Evolutionary conservation across 148 eudicot species (phyloP).

Genomic region (Gaultheria prostrata): DNA sequence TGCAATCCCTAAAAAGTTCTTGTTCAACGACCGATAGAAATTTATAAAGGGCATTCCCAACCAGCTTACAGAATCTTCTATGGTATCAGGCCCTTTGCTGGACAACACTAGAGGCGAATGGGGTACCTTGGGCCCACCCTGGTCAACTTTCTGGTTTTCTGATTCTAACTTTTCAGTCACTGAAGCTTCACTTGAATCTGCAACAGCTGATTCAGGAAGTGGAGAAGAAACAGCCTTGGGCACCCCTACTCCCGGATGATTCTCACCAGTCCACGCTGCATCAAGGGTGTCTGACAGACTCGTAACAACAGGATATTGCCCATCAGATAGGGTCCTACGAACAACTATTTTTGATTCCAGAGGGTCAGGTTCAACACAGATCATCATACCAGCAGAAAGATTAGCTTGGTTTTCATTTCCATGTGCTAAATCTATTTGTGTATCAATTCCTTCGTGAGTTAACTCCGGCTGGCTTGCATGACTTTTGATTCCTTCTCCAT

Average conservation of each 20-base stretch:
- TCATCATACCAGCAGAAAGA: slow-evolving; percentile 25
- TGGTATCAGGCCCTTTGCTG: slow-evolving; percentile 43
- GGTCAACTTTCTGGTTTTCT: slow-evolving; percentile 47
- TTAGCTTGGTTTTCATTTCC: slow-evolving; percentile 29
- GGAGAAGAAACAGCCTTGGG: slow-evolving; percentile 38
- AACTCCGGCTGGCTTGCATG: slow-evolving; percentile 23
- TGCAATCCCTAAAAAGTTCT: slow-evolving; percentile 49
- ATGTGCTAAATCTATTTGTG: slow-evolving; percentile 20
- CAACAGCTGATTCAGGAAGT: slow-evolving; percentile 40
- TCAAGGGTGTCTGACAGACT: slow-evolving; percentile 81
- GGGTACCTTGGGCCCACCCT: slow-evolving; percentile 31
- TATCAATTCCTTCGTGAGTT: slow-evolving; percentile 27
- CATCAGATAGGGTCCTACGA: slow-evolving; percentile 62
- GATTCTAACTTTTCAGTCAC: slow-evolving; percentile 49
- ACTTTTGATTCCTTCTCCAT: slow-evolving; percentile 19
- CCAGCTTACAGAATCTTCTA: slow-evolving; percentile 70
- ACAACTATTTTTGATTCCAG: slow-evolving; percentile 36
- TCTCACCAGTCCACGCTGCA: slow-evolving; percentile 93
- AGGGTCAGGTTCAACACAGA: slow-evolving; percentile 32
- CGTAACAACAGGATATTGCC: slow-evolving; percentile 44
- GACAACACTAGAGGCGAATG: slow-evolving; percentile 38
- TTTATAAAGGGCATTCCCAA: slow-evolving; percentile 69
- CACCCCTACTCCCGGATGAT: slow-evolving; percentile 39
- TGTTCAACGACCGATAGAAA: slow-evolving; percentile 68
- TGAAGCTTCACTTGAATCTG: slow-evolving; percentile 41